A percentile compares a stretch with the other conserved stretches of the same genome.
Conservation (phyloP, 164 flowering plant genomes). For the grape (Vitis vinifera) region DNA sequence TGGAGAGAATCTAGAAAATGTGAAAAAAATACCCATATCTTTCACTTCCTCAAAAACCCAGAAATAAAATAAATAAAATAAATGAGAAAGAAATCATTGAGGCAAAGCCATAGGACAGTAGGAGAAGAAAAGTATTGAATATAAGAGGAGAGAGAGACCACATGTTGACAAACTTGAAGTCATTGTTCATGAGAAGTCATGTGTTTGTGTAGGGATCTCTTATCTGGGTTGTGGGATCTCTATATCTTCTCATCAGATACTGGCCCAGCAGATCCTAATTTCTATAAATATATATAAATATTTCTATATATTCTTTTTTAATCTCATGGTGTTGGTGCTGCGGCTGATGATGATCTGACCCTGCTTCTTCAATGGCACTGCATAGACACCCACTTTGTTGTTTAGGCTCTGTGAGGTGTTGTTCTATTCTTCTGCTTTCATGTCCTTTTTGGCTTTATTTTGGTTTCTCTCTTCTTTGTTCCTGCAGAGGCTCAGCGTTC, state of each 20-base stretch:
- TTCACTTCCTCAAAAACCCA: constrained; percentile 26
- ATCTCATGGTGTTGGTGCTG: neutral
- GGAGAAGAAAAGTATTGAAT: constrained; percentile 21
- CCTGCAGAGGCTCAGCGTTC: neutral
- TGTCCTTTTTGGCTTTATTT: neutral
- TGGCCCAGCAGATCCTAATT: constrained; percentile 32
- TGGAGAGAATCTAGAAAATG: constrained; percentile 30
- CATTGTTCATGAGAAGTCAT: constrained; percentile 23
- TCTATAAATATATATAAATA: neutral
- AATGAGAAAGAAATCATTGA: constrained; percentile 20
- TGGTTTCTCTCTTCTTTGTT: neutral
- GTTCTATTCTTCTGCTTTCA: neutral
- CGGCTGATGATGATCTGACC: constrained; percentile 14
- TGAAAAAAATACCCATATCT: constrained; percentile 17
- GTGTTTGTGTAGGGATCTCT: constrained; percentile 14
- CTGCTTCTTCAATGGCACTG: constrained; percentile 16
- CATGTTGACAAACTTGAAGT: constrained; percentile 35
- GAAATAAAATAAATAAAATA: constrained; percentile 10
- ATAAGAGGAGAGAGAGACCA: constrained; percentile 16
- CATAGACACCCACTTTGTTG: neutral
- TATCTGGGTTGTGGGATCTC: constrained; percentile 34
- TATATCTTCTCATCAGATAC: constrained; percentile 16
- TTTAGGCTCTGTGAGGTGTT: neutral
- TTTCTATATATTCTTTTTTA: constrained; percentile 2
- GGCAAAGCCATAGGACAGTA: constrained; percentile 5